A percentile compares a stretch with the other conserved stretches of the same genome.
phyloP scores from a whole-genome alignment of 2,329 filamentous ascomycete species.

The Triangularia setosa region DNA sequence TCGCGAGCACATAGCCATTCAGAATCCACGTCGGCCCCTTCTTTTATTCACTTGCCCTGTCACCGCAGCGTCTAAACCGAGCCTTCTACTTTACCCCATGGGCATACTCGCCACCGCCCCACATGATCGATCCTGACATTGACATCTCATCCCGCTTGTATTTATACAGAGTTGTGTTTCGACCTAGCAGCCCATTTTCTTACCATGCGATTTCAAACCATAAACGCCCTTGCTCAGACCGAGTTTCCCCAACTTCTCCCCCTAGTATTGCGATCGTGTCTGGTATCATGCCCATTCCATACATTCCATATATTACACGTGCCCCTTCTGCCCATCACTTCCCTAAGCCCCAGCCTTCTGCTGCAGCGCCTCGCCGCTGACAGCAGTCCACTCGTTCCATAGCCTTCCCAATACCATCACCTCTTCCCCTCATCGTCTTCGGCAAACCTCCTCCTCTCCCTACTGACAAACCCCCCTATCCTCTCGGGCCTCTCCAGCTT shows the following conservation, averaged over 20 bases:
- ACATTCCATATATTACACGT: neutral
- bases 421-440: conserved; percentile 2
- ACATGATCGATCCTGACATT: no score
- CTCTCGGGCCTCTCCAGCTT: conserved; percentile 49
- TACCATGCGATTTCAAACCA: neutral
- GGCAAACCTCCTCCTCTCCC: conserved; percentile 29
- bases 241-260: neutral
- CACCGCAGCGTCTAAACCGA: no score
- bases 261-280: neutral
- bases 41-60: no score
- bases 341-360: no score
- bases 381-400: no score
- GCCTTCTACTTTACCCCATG: no score
- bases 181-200: neutral
- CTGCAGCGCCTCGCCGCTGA: no score
- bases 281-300: neutral
- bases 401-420: no score
- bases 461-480: conserved; percentile 50
- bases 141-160: neutral
- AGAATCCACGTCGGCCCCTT: no score
- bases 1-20: no score
- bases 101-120: no score
- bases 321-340: no score
- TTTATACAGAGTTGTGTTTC: neutral
- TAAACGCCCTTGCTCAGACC: neutral